A percentile compares a stretch with the other conserved stretches of the same genome.
Evolutionary conservation across 768 basidiomycete species (phyloP).

Genomic region (Erythrobasidium yunnanense): DNA sequence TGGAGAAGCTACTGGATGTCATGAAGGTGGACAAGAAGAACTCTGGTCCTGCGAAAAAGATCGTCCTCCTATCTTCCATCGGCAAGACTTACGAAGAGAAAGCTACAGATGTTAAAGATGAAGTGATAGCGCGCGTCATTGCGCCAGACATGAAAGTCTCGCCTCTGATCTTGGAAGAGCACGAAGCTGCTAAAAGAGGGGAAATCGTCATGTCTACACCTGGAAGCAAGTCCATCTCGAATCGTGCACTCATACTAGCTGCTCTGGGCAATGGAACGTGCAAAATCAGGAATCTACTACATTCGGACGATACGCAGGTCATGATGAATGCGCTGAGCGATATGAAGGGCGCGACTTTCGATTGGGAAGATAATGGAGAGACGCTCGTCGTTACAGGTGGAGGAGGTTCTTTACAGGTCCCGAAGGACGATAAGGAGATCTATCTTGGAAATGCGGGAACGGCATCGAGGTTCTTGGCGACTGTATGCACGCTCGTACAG

Average conservation of each 20-base stretch:
- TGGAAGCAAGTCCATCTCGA: slow-evolving; percentile 92
- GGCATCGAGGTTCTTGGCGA: slow-evolving; percentile 91
- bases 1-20: slow-evolving; percentile 74
- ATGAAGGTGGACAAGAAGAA: slow-evolving; percentile 93
- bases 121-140: slow-evolving; percentile 67
- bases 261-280: slow-evolving; percentile 82
- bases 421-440: slow-evolving; percentile 68
- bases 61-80: slow-evolving; percentile 80
- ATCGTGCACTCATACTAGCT: slow-evolving; percentile 83
- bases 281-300: slow-evolving; percentile 74
- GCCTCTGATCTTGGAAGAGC: slow-evolving; percentile 30
- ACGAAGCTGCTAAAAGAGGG: slow-evolving; percentile 47
- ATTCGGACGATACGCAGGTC: slow-evolving; percentile 96
- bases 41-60: slow-evolving; percentile 77
- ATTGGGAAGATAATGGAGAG: slow-evolving; percentile 94
- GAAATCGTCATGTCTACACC: slow-evolving; percentile 73
- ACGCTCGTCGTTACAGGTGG: slow-evolving; percentile 86
- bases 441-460: slow-evolving; percentile 97
- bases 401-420: slow-evolving; percentile 60
- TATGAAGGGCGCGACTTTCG: slow-evolving; percentile 80
- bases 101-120: slow-evolving; percentile 73
- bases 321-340: slow-evolving; percentile 93
- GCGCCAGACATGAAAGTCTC: slow-evolving; percentile 68
- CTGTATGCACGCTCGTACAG: slow-evolving; percentile 82
- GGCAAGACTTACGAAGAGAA: slow-evolving; percentile 84